Conservation (phyloP, 192 early-diverging fungal genomes). For the Backusella westeae region DNA sequence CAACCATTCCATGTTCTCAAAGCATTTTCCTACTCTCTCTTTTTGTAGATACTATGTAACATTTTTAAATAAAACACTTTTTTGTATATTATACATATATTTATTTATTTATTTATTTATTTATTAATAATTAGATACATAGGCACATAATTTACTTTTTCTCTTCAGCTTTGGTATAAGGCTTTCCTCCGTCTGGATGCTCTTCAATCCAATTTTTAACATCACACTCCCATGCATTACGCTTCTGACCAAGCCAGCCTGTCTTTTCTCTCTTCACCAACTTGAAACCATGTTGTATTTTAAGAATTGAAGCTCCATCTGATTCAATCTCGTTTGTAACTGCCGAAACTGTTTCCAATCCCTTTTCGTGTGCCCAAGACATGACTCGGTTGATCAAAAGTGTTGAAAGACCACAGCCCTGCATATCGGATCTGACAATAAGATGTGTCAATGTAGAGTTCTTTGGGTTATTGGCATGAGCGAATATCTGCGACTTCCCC, state of each 20-base stretch:
- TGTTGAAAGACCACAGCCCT: constrained; percentile 29
- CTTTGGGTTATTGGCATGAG: not conserved
- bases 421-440: constrained; percentile 21
- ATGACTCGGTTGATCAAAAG: constrained; percentile 29
- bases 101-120: not conserved
- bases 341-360: constrained; percentile 15
- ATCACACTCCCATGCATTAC: constrained; percentile 18
- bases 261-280: constrained; percentile 11
- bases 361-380: constrained; percentile 25
- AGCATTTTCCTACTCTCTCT: not conserved
- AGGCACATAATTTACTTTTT: not conserved
- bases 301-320: constrained; percentile 23
- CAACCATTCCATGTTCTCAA: not conserved
- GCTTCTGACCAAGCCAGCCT: constrained; percentile 28
- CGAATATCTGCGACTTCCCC: not conserved
- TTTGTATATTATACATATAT: not conserved
- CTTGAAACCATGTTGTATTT: constrained; percentile 25
- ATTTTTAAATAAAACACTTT: not conserved
- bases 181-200: not conserved
- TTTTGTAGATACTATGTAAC: not conserved
- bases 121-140: not conserved
- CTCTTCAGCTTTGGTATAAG: not conserved
- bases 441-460: constrained; percentile 16
- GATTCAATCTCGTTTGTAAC: constrained; percentile 28
- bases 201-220: constrained; percentile 24